Conservation (phyloP, 805 yeast genomes). For the Barnettozyma sucrosica region DNA sequence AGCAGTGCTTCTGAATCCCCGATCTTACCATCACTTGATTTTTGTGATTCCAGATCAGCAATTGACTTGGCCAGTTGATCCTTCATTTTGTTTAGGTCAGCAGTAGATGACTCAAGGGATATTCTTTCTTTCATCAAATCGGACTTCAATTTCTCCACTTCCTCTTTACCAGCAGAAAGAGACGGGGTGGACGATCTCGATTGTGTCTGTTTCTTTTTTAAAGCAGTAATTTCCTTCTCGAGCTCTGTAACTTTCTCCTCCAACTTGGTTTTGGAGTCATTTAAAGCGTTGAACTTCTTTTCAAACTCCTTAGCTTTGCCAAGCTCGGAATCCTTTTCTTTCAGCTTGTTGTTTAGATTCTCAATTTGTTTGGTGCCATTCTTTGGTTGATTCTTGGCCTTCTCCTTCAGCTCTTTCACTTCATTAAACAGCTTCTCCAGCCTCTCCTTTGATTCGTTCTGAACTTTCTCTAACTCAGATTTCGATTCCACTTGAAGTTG, state of each 20-base stretch:
- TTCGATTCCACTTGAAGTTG: conserved; percentile 9
- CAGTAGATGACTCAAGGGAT: conserved; percentile 7
- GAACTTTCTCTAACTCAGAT: conserved; percentile 14
- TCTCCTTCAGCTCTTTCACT: conserved; percentile 19
- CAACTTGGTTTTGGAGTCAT: conserved; percentile 31
- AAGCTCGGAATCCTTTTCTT: conserved; percentile 20
- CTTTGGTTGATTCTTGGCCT: conserved; percentile 2
- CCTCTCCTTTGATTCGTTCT: conserved; percentile 2
- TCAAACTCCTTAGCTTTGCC: conserved; percentile 35
- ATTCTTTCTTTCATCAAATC: conserved; percentile 4
- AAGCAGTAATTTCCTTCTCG: conserved; percentile 10
- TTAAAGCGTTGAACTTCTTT: conserved; percentile 29
- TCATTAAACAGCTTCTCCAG: conserved; percentile 12
- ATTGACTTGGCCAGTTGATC: conserved; percentile 11
- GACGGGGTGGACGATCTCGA: not conserved
- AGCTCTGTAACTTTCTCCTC: conserved; percentile 18
- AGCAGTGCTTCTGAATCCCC: conserved; percentile 7
- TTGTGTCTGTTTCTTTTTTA: conserved; percentile 8
- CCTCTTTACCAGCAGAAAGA: conserved; percentile 1
- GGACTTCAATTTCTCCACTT: conserved; percentile 7
- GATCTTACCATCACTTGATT: conserved; percentile 1
- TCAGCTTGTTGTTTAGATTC: conserved; percentile 15
- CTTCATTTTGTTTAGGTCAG: conserved; percentile 20
- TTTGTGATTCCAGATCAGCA: conserved; percentile 8
- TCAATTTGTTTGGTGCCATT: conserved; percentile 3